These are phyloP conservation scores for Raddia guianensis DNA, from an alignment of 176 grass and related monocot species.

Conservation along the genomic window DNA sequence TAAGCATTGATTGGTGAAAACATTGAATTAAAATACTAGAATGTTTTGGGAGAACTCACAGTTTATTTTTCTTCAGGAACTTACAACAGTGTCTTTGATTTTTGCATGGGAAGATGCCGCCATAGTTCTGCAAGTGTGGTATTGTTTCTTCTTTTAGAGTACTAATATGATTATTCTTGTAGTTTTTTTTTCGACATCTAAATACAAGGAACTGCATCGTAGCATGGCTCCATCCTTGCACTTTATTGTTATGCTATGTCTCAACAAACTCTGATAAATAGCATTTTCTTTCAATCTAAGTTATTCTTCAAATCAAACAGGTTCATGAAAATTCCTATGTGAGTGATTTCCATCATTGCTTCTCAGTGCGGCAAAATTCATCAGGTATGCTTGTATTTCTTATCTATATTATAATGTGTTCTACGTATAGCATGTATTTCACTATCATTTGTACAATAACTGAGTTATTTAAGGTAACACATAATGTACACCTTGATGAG, in stretches of 20 bases:
- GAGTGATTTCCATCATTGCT: slow-evolving; percentile 96
- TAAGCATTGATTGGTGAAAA: neutral
- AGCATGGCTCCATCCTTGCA: neutral
- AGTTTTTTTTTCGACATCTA: slow-evolving; percentile 10
- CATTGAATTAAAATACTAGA: neutral
- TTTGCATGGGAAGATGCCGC: slow-evolving; percentile 84
- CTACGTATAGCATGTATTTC: slow-evolving; percentile 17
- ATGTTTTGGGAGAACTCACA: slow-evolving; percentile 30
- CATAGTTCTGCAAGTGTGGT: slow-evolving; percentile 96
- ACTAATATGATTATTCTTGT: slow-evolving; percentile 8
- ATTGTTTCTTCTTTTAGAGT: slow-evolving; percentile 22
- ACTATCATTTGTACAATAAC: neutral
- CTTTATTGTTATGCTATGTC: slow-evolving; percentile 12
- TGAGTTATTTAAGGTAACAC: neutral
- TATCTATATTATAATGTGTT: slow-evolving; percentile 6
- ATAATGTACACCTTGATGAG: neutral
- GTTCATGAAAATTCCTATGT: slow-evolving; percentile 96
- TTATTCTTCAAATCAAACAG: slow-evolving; percentile 46
- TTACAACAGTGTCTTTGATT: slow-evolving; percentile 75
- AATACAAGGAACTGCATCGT: neutral
- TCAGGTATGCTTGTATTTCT: slow-evolving; percentile 50
- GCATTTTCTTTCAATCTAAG: slow-evolving; percentile 9
- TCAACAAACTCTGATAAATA: slow-evolving; percentile 9
- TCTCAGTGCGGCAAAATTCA: slow-evolving; percentile 65
- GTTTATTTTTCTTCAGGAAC: slow-evolving; percentile 55